Evolutionary conservation across 768 basidiomycete genomes (phyloP), one percentile per base, ranked within the genome.

Genomic region (Favolaschia claudopus): DNA sequence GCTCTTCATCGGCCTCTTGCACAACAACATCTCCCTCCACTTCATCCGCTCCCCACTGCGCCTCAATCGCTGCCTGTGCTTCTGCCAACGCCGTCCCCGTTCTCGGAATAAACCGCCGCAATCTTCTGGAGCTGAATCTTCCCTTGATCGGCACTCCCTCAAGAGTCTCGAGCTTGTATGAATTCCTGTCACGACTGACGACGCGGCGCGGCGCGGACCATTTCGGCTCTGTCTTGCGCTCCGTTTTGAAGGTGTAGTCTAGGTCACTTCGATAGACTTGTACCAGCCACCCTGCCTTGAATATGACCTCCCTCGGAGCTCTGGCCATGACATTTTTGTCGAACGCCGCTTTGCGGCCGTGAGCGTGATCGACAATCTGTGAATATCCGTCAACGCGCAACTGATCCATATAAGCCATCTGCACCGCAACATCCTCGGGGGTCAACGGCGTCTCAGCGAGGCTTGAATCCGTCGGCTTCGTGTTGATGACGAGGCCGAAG

Each of bases 161-260:
- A 3, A 60, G 28, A 3, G 49, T 67, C n/a, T 52, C 60, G 6
- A 69, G 36, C 14, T 43, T 55, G 63, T 69, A 67, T 0, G 62
- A 67, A 25, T 67, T 69, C 10, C 53, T 20, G 10, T 53, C n/a
- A 4, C 51, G 39, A 7, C 45, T 43, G 10, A 13, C 13, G n/a
- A 69, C 47, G 1, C 44, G n/a, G 7, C 55, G n/a, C 6, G 69
- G 72, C 14, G 59, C 39, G 3, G 69, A 73, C 73, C 72, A 73
- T 22, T 59, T 65, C 5, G 70, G 69, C 17, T 63, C 28, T 12
- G 70, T 46, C 36, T 73, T 74, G 29, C 43, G 27, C 3, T 37
- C 56, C 17, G 28, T 36, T 15, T 54, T 48, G 43, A 54, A 40
- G 19, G 63, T 65, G 25, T 32, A 39, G 29, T 57, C 47, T 22